These are phyloP conservation scores for Neurospora terricola DNA, from an alignment of 495 filamentous ascomycete genomes.

Conservation along the genomic window DNA sequence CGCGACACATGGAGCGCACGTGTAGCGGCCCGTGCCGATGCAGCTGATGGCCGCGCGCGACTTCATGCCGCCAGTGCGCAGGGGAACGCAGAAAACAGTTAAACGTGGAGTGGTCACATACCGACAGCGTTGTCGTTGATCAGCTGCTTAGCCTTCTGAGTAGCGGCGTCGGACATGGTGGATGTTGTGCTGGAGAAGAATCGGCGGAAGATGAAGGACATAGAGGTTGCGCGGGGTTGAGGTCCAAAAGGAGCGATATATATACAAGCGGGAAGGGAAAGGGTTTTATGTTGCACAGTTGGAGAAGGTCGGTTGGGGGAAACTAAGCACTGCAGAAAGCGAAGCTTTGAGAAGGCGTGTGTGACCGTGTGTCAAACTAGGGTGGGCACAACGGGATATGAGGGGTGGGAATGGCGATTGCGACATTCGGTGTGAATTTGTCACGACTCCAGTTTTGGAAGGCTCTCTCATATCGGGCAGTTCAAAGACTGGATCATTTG, in stretches of 20 bases:
- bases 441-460: neutral
- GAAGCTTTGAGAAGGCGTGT: neutral
- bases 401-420: neutral
- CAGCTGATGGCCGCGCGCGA: neutral
- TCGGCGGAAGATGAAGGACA: conserved; percentile 69
- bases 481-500: neutral
- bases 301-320: neutral
- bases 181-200: conserved; percentile 56
- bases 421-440: neutral
- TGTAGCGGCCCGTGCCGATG: neutral
- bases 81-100: neutral
- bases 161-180: conserved; percentile 71
- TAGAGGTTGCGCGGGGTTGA: conserved; percentile 32
- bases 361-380: neutral
- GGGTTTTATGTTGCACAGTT: conserved; percentile 6
- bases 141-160: conserved; percentile 72
- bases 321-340: neutral
- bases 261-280: conserved; percentile 1
- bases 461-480: neutral
- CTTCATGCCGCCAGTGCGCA: neutral
- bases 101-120: conserved; percentile 32
- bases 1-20: neutral
- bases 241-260: conserved; percentile 2
- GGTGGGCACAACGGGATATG: neutral
- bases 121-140: conserved; percentile 90